Evolutionary conservation across 2,329 filamentous ascomycete species (phyloP), one percentile per base, ranked within the genome.

Genomic region (Trichoderma hamatum): DNA sequence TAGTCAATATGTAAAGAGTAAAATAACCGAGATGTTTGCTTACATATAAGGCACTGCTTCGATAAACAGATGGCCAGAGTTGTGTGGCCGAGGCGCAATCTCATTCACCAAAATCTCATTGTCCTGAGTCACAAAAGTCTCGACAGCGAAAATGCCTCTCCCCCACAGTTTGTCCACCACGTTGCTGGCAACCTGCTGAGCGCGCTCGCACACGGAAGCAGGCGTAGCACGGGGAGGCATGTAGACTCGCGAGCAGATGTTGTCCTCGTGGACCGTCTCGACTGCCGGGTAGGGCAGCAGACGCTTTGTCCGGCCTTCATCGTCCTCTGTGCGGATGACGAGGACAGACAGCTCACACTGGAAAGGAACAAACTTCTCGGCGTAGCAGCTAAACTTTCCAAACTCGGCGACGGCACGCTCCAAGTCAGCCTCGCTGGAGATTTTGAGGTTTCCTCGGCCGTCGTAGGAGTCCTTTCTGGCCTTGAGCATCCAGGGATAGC

Each of bases 1-100:
- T 13, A 24, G 28, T 5, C 7, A n/a, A 21, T n/a, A 52, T 11
- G 6, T 9, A 1, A 51, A 6, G 11, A 30, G 4, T 26, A 30
- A 7, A 32, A 16, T 1, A 26, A 61, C 10, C 9, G 21, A 16
- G 6, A 21, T 19, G 10, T 5, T 16, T 28, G 51, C 70, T 59
- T 32, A 74, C 82, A 90, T 85, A 70, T 95, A 88, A 0, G 90
- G 89, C 60, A 96, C 93, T 4, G 93, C 92, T 82, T 99, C 95
- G 72, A 98, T 98, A 3, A 92, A 97, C 81, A 94, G 95, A 80
- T 98, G 96, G 0, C 96, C 96, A 0, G 93, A 96, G 82, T 97
- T 97, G 81, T 97, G 94, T 69, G 84, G 83, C 19, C 93, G 86
- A 14, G 92, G 93, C 0, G 93, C 93, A 72, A 96, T 91, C 80